phyloP scores from a whole-genome alignment of 192 early-diverging fungal species.

The Chytriomyces sp. region DNA sequence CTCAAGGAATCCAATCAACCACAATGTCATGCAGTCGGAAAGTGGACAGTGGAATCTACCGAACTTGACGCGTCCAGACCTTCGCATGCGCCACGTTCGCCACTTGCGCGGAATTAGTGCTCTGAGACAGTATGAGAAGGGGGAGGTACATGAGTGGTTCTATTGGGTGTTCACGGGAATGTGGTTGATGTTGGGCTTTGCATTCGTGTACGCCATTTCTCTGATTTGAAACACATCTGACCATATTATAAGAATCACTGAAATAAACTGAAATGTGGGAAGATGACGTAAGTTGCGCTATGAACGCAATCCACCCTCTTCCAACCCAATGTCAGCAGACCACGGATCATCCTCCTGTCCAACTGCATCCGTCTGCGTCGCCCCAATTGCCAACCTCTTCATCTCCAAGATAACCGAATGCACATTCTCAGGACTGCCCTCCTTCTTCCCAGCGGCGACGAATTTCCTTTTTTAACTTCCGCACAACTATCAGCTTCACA shows the following conservation, averaged over 20 bases:
- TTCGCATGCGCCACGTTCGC: no score
- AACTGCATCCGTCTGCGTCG: no score
- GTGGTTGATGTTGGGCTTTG: conserved; percentile 11
- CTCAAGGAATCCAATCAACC: background rate
- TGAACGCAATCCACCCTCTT: background rate
- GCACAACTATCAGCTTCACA: background rate
- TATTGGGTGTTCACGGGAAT: conserved; percentile 12
- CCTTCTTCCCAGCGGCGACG: no score
- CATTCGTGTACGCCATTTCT: background rate
- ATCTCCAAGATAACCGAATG: background rate
- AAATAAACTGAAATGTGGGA: background rate
- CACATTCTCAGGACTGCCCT: background rate
- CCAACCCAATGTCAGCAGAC: background rate
- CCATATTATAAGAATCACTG: background rate
- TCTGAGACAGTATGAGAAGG: no score
- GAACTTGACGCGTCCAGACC: no score
- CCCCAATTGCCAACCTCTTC: background rate
- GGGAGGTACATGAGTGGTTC: conserved; percentile 6
- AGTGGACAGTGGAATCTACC: background rate
- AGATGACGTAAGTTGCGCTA: background rate
- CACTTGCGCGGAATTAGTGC: no score
- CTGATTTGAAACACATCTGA: background rate
- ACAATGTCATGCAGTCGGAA: background rate
- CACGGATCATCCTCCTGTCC: background rate
- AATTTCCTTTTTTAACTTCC: background rate